Base-by-base conservation (phyloP, 1,284 basidiomycete species). In the Rhizoctonia solani region DNA sequence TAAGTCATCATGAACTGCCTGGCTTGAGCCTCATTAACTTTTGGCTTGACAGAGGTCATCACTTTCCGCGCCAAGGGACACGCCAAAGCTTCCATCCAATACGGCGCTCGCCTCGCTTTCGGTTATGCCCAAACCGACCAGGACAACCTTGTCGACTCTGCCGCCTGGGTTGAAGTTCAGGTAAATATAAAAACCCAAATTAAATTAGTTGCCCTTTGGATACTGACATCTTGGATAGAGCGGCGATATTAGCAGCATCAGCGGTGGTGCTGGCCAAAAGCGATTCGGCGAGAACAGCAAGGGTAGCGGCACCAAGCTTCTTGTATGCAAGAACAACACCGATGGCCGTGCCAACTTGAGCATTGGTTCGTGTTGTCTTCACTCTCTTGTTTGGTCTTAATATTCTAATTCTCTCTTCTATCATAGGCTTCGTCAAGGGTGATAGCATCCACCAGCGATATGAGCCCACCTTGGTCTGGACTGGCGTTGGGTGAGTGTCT, bases 391-490 rank as follows among this genome's bases (percentile, higher is more conserved):
- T 21, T 27, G 1, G 11, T 1, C 8, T 6, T n/a, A 23, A 16
- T n/a, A 19, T 8, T 14, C 21, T 58, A 4, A 58, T 6, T n/a
- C n/a, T n/a, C n/a, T n/a, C n/a, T 16, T 39, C 37, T 8, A 39
- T 8, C 16, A 8, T 16, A 61, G 56, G 58, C 27, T 61, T 61
- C 21, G 58, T 61, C 16, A 49, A 34, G 32, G 58, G 58, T n/a
- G 46, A 61, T 4, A 29, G 44, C 0, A 61, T 50, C 46, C 44
- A 61, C 3, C 46, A 59, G 29, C 55, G 55, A 1, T 59, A 46
- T 23, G 55, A 59, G 42, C 55, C 55, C 4, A 59, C 55, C 4
- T 47, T 61, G 4, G 46, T 61, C 5, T 61, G 58, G 58, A 27
- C 16, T 5, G 58, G 58, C 19, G 58, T 61, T 1, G 58, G 58